phyloP scores from a whole-genome alignment of 257 asterid species.

The Echium plantagineum region DNA sequence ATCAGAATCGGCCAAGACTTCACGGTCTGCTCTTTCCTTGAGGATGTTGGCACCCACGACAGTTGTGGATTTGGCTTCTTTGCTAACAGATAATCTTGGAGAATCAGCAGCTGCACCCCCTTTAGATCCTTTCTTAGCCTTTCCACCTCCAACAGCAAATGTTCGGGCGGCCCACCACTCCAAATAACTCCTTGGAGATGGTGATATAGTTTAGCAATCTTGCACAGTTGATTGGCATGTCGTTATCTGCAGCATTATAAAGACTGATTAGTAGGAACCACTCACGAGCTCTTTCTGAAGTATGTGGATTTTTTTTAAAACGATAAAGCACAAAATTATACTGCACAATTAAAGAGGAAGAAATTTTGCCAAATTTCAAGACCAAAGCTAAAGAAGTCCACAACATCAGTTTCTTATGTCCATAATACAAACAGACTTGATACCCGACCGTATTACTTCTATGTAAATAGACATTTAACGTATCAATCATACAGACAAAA shows the following conservation, averaged over 20 bases:
- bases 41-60: conserved; percentile 70
- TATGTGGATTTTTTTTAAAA: too few species aligned
- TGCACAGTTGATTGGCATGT: conserved; percentile 31
- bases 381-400: too few species aligned
- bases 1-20: conserved; percentile 66
- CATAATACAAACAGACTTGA: too few species aligned
- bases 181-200: conserved; percentile 28
- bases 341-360: too few species aligned
- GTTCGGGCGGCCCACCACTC: conserved; percentile 41
- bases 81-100: conserved; percentile 68
- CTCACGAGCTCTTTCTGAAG: too few species aligned
- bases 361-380: too few species aligned
- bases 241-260: conserved; percentile 23
- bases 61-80: conserved; percentile 80
- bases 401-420: too few species aligned
- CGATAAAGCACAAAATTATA: too few species aligned
- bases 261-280: neutral
- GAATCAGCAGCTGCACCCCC: conserved; percentile 53
- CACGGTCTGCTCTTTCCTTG: conserved; percentile 83
- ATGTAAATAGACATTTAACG: too few species aligned
- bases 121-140: conserved; percentile 64
- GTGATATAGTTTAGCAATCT: conserved; percentile 29
- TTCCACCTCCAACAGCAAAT: conserved; percentile 66
- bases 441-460: too few species aligned
- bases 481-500: too few species aligned